phyloP scores from a whole-genome alignment of 1,284 basidiomycete species.

The Irpex sp. region DNA sequence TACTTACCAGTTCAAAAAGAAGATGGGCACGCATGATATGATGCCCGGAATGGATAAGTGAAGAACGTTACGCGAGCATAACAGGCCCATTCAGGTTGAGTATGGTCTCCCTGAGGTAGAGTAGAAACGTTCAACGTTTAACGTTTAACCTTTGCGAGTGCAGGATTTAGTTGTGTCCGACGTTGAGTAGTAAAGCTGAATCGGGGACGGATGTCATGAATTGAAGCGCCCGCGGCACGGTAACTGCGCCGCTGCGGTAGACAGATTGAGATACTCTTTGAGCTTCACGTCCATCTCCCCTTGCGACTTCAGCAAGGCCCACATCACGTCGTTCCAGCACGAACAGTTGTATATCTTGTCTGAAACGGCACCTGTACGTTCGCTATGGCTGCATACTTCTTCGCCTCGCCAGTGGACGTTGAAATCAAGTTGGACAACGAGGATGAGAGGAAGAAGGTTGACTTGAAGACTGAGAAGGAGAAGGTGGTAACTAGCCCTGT shows the following conservation, averaged over 20 bases:
- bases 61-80: too few relatives aligned
- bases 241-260: neutral
- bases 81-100: too few relatives aligned
- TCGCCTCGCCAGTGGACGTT: slow-evolving; percentile 87
- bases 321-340: neutral
- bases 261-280: neutral
- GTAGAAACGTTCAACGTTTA: too few relatives aligned
- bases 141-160: too few relatives aligned
- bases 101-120: too few relatives aligned
- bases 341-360: neutral
- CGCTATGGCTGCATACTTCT: slow-evolving; percentile 87
- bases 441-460: slow-evolving; percentile 79
- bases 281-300: neutral
- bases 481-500: slow-evolving; percentile 83
- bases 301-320: neutral
- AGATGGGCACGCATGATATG: too few relatives aligned
- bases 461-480: slow-evolving; percentile 77
- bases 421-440: slow-evolving; percentile 88
- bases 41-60: too few relatives aligned
- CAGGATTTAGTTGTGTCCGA: too few relatives aligned
- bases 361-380: neutral
- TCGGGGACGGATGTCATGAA: neutral
- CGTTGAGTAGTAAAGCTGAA: too few relatives aligned
- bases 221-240: neutral
- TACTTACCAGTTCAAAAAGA: too few relatives aligned